Percentiles rank a stretch among this genome's conserved stretches.
Evolutionary conservation across 352 stramenopile species (phyloP).

Genomic region (Phytophthora sp.): DNA sequence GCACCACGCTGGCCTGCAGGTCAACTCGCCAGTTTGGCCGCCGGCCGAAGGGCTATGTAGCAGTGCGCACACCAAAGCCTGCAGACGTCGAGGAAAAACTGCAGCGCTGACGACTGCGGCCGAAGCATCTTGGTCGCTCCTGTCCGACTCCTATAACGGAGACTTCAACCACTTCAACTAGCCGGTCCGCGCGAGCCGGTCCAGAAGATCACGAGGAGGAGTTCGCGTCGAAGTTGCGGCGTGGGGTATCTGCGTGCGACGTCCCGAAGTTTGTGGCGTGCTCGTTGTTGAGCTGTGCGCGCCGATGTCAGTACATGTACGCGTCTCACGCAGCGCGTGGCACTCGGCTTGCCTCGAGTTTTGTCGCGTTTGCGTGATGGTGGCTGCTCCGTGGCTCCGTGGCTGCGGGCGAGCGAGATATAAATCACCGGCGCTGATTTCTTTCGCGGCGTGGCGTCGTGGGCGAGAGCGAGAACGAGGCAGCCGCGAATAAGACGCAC

Average conservation of each 20-base stretch:
- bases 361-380: background rate
- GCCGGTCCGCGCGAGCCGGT: slow-evolving; percentile 38
- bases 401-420: slow-evolving; percentile 5
- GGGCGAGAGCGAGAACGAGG: slow-evolving; percentile 4
- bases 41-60: slow-evolving; percentile 2
- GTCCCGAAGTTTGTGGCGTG: slow-evolving; percentile 24
- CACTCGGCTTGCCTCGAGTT: slow-evolving; percentile 9
- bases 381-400: background rate
- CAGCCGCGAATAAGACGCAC: slow-evolving; percentile 26
- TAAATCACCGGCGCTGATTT: slow-evolving; percentile 35
- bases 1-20: slow-evolving; percentile 5
- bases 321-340: slow-evolving; percentile 13
- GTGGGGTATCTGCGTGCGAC: slow-evolving; percentile 11
- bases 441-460: slow-evolving; percentile 15
- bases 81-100: slow-evolving; percentile 3
- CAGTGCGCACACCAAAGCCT: background rate
- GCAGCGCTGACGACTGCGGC: slow-evolving; percentile 11
- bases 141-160: slow-evolving; percentile 31
- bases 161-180: slow-evolving; percentile 39
- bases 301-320: no score
- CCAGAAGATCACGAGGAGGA: slow-evolving; percentile 23
- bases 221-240: slow-evolving; percentile 7
- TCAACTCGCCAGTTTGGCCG: slow-evolving; percentile 27
- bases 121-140: slow-evolving; percentile 13
- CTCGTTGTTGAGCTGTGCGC: background rate